phyloP scores from a whole-genome alignment of 1,139 yeast genomes.

The Arxiozyma heterogenica region DNA sequence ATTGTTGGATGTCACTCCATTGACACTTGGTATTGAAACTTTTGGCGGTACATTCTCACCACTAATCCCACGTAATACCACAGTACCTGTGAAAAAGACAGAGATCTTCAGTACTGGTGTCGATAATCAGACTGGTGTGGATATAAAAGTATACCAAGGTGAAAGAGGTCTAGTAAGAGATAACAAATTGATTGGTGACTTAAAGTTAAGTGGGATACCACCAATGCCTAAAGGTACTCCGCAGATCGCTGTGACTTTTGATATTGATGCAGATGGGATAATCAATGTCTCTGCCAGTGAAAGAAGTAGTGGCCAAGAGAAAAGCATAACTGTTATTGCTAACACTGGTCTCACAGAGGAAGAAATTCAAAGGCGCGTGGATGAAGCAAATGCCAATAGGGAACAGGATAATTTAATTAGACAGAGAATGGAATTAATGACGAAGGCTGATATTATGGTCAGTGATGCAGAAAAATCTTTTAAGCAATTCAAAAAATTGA shows the following conservation, averaged over 20 bases:
- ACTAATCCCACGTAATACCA: conserved; percentile 64
- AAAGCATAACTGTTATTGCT: conserved; percentile 62
- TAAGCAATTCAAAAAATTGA: conserved; percentile 34
- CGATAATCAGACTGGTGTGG: conserved; percentile 79
- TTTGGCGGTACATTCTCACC: conserved; percentile 77
- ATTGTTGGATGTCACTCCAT: conserved; percentile 67
- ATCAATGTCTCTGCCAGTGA: conserved; percentile 67
- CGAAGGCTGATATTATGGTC: conserved; percentile 47
- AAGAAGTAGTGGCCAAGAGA: conserved; percentile 44
- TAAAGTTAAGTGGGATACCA: conserved; percentile 59
- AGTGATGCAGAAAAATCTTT: conserved; percentile 48
- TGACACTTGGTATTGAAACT: conserved; percentile 72
- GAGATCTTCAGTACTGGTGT: conserved; percentile 74
- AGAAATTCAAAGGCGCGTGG: conserved; percentile 49
- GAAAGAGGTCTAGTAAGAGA: conserved; percentile 67
- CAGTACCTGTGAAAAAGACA: conserved; percentile 63
- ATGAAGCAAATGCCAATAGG: conserved; percentile 35
- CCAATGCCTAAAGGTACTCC: conserved; percentile 70
- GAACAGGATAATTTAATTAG: conserved; percentile 29
- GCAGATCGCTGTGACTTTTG: conserved; percentile 63
- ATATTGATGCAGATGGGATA: conserved; percentile 76
- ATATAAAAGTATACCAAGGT: conserved; percentile 70
- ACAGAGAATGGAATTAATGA: conserved; percentile 29
- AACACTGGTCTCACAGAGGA: conserved; percentile 59
- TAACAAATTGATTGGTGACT: conserved; percentile 64